Percentiles rank a stretch among this genome's conserved stretches.
Conservation (phyloP, 805 yeast genomes). For the Kodamaea restingae region DNA sequence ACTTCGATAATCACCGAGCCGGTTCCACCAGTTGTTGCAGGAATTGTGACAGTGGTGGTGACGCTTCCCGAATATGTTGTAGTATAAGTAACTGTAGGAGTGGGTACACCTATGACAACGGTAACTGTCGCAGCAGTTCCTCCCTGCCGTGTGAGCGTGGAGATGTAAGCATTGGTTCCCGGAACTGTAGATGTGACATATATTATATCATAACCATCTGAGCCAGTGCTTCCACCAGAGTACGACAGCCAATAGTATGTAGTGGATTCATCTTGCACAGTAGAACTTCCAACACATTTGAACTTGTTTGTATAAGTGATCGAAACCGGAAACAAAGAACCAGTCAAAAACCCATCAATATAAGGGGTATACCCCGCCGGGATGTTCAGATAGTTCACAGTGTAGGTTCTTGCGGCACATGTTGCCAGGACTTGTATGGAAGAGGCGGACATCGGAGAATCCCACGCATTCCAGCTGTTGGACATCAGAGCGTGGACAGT, state of each 20-base stretch:
- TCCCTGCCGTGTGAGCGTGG: conserved; percentile 2
- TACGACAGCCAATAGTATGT: conserved; percentile 2
- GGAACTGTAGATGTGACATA: conserved; percentile 13
- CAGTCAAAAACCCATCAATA: conserved; percentile 9
- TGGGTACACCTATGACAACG: conserved; percentile 13
- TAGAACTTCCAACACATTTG: conserved; percentile 12
- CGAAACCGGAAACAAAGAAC: conserved; percentile 12
- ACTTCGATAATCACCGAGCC: conserved; percentile 10
- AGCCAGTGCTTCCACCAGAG: conserved; percentile 1
- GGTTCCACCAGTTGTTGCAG: conserved; percentile 10
- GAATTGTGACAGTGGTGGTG: conserved; percentile 6
- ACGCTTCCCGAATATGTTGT: conserved; percentile 14
- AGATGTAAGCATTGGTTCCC: conserved; percentile 1
- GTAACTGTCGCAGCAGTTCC: conserved; percentile 9
- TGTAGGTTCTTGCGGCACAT: neutral
- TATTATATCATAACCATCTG: conserved; percentile 4
- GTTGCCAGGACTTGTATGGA: neutral
- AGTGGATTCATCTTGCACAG: neutral
- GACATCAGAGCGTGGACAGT: conserved; percentile 14
- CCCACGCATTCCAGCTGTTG: conserved; percentile 2
- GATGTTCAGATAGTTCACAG: conserved; percentile 14
- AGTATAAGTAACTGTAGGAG: conserved; percentile 15
- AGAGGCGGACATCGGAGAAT: neutral
- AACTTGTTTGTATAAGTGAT: conserved; percentile 9
- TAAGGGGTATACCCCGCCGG: conserved; percentile 25